phyloP scores from a whole-genome alignment of 1,139 yeast genomes.

The Hyphopichia wangnamkhiaoensis region DNA sequence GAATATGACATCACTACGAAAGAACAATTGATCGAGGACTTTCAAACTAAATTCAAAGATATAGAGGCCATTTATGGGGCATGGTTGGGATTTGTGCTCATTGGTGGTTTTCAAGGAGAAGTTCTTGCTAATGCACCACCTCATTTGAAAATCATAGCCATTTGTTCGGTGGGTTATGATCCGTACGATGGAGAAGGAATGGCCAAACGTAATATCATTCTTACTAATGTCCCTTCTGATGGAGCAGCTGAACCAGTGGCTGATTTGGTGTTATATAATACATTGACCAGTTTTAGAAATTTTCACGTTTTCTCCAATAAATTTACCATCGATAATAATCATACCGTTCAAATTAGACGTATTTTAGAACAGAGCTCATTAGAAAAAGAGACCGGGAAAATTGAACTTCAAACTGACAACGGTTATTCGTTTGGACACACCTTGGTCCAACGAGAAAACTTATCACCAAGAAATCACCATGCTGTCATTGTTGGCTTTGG shows the following conservation, averaged over 20 bases:
- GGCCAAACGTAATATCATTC: constrained; percentile 45
- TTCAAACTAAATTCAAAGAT: constrained; percentile 33
- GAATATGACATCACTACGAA: constrained; percentile 41
- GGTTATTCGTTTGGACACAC: constrained; percentile 52
- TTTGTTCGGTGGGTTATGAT: constrained; percentile 75
- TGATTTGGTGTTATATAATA: constrained; percentile 63
- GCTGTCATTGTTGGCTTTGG: constrained; percentile 81
- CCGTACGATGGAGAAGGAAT: constrained; percentile 49
- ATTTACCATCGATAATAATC: constrained; percentile 27
- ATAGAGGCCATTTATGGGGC: constrained; percentile 64
- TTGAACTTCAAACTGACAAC: constrained; percentile 19
- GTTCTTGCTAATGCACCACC: constrained; percentile 54
- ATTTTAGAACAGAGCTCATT: constrained; percentile 36
- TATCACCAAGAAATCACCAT: constrained; percentile 57
- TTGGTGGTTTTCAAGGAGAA: constrained; percentile 52
- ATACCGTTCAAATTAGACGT: constrained; percentile 46
- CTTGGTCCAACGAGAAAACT: constrained; percentile 34
- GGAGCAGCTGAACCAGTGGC: constrained; percentile 75
- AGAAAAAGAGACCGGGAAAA: constrained; percentile 37
- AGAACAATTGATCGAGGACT: constrained; percentile 42
- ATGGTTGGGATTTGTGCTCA: constrained; percentile 53
- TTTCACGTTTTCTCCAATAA: constrained; percentile 51
- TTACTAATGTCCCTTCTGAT: constrained; percentile 67
- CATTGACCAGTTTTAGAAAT: constrained; percentile 63
- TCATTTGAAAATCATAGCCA: constrained; percentile 54